Conservation (phyloP, 2,329 filamentous ascomycete species). For the Capronia epimyces region DNA sequence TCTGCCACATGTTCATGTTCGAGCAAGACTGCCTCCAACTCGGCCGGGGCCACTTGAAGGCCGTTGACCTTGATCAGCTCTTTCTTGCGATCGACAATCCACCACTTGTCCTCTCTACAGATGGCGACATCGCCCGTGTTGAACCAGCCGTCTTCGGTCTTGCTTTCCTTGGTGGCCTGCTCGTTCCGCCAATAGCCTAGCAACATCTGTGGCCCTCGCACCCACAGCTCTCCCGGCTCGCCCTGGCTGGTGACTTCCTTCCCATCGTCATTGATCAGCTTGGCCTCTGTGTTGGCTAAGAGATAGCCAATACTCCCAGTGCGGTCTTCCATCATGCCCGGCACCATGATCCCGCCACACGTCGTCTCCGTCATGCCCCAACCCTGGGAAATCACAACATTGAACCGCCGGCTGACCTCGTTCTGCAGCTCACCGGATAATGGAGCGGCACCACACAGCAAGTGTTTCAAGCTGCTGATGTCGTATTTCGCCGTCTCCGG, state of each 20-base stretch:
- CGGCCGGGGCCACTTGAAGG: slow-evolving; percentile 43
- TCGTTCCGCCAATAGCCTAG: slow-evolving; percentile 56
- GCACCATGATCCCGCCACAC: slow-evolving; percentile 38
- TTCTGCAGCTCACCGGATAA: slow-evolving; percentile 52
- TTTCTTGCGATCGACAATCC: slow-evolving; percentile 76
- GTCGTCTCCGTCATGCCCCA: slow-evolving; percentile 81
- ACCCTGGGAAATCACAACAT: slow-evolving; percentile 59
- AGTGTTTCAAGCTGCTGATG: slow-evolving; percentile 56
- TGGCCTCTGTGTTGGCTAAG: slow-evolving; percentile 60
- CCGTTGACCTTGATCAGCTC: slow-evolving; percentile 56
- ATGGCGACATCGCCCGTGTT: slow-evolving; percentile 79
- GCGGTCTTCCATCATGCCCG: slow-evolving; percentile 40
- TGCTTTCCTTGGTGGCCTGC: slow-evolving; percentile 48
- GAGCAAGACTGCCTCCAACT: slow-evolving; percentile 44
- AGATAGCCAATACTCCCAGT: slow-evolving; percentile 47
- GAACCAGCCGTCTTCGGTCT: slow-evolving; percentile 52
- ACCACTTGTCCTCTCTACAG: slow-evolving; percentile 68
- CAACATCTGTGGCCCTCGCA: slow-evolving; percentile 53
- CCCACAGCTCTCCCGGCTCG: slow-evolving; percentile 44
- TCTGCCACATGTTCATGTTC: slow-evolving; percentile 42
- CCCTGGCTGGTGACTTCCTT: slow-evolving; percentile 20
- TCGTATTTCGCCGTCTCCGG: slow-evolving; percentile 62
- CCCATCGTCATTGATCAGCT: slow-evolving; percentile 51
- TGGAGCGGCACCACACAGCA: slow-evolving; percentile 66
- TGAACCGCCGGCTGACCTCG: slow-evolving; percentile 56